Percentiles rank a stretch among this genome's conserved stretches.
phyloP scores from a whole-genome alignment of 2,329 filamentous ascomycete genomes.

The Decorospora gaudefroyi region DNA sequence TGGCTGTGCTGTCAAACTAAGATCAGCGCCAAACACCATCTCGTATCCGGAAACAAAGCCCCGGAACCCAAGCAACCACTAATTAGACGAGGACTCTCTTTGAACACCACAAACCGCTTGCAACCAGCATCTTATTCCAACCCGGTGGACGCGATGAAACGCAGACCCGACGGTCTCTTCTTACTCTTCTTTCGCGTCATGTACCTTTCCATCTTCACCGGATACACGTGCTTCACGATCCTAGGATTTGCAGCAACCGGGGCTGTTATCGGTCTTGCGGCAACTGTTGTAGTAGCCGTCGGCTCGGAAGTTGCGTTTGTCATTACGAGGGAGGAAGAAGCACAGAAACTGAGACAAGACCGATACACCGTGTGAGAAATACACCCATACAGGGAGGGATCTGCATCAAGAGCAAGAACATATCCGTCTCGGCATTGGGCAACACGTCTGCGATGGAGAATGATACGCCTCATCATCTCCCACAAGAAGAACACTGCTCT shows the following conservation, averaged over 20 bases:
- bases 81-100: too few species aligned
- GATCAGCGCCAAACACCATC: slow-evolving; percentile 6
- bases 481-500: too few species aligned
- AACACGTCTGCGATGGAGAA: too few species aligned
- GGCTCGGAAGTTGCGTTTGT: slow-evolving; percentile 19
- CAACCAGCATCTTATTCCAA: too few species aligned
- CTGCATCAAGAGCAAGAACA: too few species aligned
- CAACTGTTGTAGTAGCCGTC: slow-evolving; percentile 16
- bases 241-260: slow-evolving; percentile 18
- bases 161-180: slow-evolving; percentile 13
- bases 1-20: slow-evolving; percentile 10
- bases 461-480: too few species aligned
- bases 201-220: slow-evolving; percentile 20
- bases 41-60: slow-evolving; percentile 6
- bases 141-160: slow-evolving; percentile 10
- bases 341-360: slow-evolving; percentile 3
- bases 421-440: too few species aligned
- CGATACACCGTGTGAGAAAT: slow-evolving; percentile 13
- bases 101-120: too few species aligned
- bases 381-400: too few species aligned
- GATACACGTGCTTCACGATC: slow-evolving; percentile 20
- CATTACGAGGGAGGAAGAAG: slow-evolving; percentile 9
- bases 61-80: too few species aligned
- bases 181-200: slow-evolving; percentile 21
- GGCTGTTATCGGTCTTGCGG: slow-evolving; percentile 13